phyloP scores from a whole-genome alignment of 306 rosid genomes.

The Inga laurina region DNA sequence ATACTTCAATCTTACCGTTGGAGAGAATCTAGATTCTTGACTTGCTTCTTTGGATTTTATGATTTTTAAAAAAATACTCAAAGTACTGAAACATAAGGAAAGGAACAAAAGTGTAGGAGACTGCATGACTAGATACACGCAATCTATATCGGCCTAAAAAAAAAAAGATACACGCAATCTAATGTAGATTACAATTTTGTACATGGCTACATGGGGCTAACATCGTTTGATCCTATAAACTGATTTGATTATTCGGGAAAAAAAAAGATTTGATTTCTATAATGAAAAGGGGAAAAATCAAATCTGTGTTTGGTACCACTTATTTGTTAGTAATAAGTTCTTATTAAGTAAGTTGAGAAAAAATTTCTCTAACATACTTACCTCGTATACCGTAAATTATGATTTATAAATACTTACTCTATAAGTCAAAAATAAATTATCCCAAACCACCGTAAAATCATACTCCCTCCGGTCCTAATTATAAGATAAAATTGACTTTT shows the following conservation, averaged over 20 bases:
- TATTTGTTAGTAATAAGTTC: too few species aligned
- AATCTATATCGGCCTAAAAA: not conserved
- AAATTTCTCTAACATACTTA: too few species aligned
- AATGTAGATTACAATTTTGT: not conserved
- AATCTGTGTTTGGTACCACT: conserved; percentile 28
- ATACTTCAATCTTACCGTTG: not conserved
- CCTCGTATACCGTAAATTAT: too few species aligned
- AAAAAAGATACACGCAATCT: not conserved
- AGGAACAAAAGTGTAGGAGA: not conserved
- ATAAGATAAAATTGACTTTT: too few species aligned
- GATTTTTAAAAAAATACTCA: not conserved
- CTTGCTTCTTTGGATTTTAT: not conserved
- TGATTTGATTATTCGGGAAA: not conserved
- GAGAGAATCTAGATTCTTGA: not conserved
- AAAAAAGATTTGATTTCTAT: not conserved
- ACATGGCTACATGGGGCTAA: not conserved
- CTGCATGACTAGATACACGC: not conserved
- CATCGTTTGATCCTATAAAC: not conserved
- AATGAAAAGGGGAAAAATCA: not conserved
- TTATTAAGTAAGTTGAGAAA: too few species aligned
- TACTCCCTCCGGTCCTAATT: too few species aligned
- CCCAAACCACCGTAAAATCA: too few species aligned
- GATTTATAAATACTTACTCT: too few species aligned
- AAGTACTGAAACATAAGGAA: not conserved
- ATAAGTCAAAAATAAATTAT: too few species aligned